These are phyloP conservation scores for Fonsecaea pugnacius DNA, from an alignment of 2,329 filamentous ascomycete genomes.

Conservation along the genomic window DNA sequence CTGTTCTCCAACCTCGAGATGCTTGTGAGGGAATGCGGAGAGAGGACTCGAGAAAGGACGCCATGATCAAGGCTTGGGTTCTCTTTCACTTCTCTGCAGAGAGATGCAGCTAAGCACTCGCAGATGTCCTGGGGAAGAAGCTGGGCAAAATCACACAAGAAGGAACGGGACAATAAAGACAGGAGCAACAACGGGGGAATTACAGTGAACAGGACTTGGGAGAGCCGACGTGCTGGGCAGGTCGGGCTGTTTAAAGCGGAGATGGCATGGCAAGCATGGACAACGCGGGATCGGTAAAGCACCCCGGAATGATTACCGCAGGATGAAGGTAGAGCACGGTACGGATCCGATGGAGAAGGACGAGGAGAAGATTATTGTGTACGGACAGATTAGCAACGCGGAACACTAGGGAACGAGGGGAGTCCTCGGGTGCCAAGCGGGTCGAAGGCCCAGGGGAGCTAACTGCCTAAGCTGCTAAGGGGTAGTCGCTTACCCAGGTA, in stretches of 20 bases:
- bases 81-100: slow-evolving; percentile 6
- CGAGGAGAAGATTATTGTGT: background rate
- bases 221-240: background rate
- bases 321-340: slow-evolving; percentile 4
- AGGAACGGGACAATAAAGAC: slow-evolving; percentile 1
- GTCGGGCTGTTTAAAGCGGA: slow-evolving; percentile 20
- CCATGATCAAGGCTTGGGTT: slow-evolving; percentile 17
- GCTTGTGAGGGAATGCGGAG: slow-evolving; percentile 26
- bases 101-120: background rate
- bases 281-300: slow-evolving; percentile 20
- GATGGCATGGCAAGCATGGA: slow-evolving; percentile 1
- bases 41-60: slow-evolving; percentile 36
- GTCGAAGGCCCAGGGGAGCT: too few relatives aligned
- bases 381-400: background rate
- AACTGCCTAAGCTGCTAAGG: too few relatives aligned
- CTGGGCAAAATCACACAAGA: background rate
- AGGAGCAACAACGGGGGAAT: background rate
- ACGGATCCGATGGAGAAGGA: slow-evolving; percentile 28
- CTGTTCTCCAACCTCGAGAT: slow-evolving; percentile 31
- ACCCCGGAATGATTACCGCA: slow-evolving; percentile 27
- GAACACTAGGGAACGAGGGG: too few relatives aligned
- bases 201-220: background rate
- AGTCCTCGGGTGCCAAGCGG: too few relatives aligned
- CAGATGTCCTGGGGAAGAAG: background rate
- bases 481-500: background rate